Conservation (phyloP, 192 early-diverging fungal species). For the Backusella psychrophila region DNA sequence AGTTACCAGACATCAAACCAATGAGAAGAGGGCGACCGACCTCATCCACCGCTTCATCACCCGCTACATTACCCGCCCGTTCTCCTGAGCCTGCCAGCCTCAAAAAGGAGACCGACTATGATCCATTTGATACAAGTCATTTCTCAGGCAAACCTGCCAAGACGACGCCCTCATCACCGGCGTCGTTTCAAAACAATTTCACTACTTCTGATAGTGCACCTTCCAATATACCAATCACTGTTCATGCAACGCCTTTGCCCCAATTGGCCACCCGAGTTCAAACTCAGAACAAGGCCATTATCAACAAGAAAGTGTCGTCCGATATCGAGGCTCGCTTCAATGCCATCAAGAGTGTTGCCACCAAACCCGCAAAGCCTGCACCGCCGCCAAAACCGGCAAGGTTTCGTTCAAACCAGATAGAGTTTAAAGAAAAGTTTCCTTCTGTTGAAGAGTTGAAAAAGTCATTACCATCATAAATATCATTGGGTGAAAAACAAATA, state of each 20-base stretch:
- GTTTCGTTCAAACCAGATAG: conserved; percentile 23
- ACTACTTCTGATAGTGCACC: not conserved
- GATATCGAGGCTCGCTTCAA: conserved; percentile 15
- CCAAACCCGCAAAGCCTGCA: not conserved
- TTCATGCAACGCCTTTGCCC: not conserved
- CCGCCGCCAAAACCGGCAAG: conserved; percentile 35
- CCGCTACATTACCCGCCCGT: not conserved
- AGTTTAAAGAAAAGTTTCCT: conserved; percentile 32
- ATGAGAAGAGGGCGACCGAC: conserved; percentile 93
- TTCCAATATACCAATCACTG: not conserved
- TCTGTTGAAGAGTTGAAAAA: conserved; percentile 21
- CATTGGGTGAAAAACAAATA: not conserved
- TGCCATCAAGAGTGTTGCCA: conserved; percentile 6
- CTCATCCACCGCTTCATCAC: not conserved
- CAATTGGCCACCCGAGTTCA: not conserved
- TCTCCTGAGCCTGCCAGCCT: not conserved
- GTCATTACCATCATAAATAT: not conserved
- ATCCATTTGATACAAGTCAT: conserved; percentile 18
- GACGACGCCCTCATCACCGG: not conserved
- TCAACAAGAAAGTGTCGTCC: conserved; percentile 8
- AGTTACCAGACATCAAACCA: conserved; percentile 61
- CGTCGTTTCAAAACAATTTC: conserved; percentile 2
- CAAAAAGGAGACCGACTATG: not conserved
- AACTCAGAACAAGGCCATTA: not conserved
- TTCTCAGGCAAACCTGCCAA: not conserved